Base-by-base conservation (phyloP, 1,139 yeast genomes). In the Suhomyces guaymorum region DNA sequence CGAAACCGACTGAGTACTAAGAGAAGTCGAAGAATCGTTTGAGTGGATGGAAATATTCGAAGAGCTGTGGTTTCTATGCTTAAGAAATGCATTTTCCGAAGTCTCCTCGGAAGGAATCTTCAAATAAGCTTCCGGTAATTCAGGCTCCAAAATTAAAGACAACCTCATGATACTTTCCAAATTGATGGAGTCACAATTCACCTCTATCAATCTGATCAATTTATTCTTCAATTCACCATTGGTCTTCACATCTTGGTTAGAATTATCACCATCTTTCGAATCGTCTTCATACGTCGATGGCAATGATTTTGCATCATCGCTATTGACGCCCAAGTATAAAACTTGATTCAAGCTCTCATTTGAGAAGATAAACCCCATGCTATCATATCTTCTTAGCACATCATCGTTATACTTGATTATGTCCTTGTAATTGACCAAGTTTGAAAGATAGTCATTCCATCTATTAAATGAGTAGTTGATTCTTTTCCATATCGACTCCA, bases 401-500 rank as follows among this genome's bases (percentile, higher is more conserved):
- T 69, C 72, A 31, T 66, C 70, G 46, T 70, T 70, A 41, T 67
- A 70, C 27, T 59, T 55, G 31, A 70, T 69, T 19, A 70, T 64
- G 22, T 68, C 71, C 15, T 54, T 50, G 33, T 62, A 58, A 38
- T 70, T 64, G 19, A 51, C 42, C 43, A 72, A 54, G 35, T 73
- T 73, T 16, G 52, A 43, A 46, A 80, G 59, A 53, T 81, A 86
- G 25, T 75, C 82, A 45, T 81, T 79, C 97, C 97, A 89, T 51
- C 95, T 78, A 42, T 73, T 78, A 52, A 88, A 82, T 0, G 94
- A 85, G 41, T 82, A 80, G 39, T 78, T 74, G 5, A 88, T 78
- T 35, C 87, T 74, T 49, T 77, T 82, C 53, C 86, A 78, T 37
- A 81, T 75, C 28, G 78, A 71, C 38, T 80, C 87, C 47, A 85